Base-by-base conservation (phyloP, 176 grass and related monocot species). In the Bolboschoenus planiculmis region DNA sequence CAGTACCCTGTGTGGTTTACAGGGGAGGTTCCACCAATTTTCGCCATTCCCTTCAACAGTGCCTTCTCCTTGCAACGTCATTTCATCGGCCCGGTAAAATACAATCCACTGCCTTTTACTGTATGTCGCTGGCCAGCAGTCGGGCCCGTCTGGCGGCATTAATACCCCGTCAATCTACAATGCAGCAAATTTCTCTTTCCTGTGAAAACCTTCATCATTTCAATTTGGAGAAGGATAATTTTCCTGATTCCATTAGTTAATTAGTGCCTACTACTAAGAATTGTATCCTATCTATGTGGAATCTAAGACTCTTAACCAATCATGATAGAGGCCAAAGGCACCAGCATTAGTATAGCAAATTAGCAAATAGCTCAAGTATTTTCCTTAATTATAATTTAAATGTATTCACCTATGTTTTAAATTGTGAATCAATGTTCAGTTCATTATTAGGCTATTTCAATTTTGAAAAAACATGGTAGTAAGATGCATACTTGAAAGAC, bases 21-120 rank as follows among this genome's bases (percentile, higher is more conserved):
- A 94, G 0, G 94, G 91, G 74, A 97, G 91, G 6, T 85, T 82
- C 94, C 94, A 94, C 94, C 94, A 92, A 3, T 87, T 87, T 83
- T 94, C 90, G 16, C 91, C 94, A 47, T 92, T 97, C 67, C 94
- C 91, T 77, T 97, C 90, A 82, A 97, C 65, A 55, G 90, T 94
- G 76, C 91, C 94, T 33, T 51, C 79, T 10, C 91, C 90, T 1
- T 78, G 70, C 36, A 97, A 85, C 26, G 84, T 97, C 88, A 94
- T 86, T 39, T 76, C 84, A 47, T 92, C 67, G 44, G 68, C 62
- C 71, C 60, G 91, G 59, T 94, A 92, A 87, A 94, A 97, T 8
- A 92, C 85, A 0, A 94, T 20, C 91, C 94, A 94, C 23, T 97
- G 88, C 60, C 63, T 76, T 59, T 67, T 82, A 87, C 86, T 92